These are phyloP conservation scores for Botrytis galanthina DNA, from an alignment of 2,329 filamentous ascomycete species.

Conservation along the genomic window DNA sequence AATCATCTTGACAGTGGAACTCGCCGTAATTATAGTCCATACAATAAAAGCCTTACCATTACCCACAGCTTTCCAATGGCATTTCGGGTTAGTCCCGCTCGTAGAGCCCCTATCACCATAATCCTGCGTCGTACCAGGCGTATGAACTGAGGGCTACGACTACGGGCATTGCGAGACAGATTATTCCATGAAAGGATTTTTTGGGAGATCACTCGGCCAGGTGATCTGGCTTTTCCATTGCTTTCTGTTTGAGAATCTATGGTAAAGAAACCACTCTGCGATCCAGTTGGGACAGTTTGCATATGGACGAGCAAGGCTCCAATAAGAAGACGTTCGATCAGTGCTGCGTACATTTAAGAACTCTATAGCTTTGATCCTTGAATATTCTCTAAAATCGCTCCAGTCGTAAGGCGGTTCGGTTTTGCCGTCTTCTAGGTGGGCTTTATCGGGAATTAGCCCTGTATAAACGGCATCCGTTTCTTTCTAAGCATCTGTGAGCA, in stretches of 20 bases:
- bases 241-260: not conserved
- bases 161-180: no score
- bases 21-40: no score
- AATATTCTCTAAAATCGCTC: slow-evolving; percentile 34
- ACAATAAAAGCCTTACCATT: no score
- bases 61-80: no score
- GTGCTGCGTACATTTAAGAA: slow-evolving; percentile 27
- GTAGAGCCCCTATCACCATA: no score
- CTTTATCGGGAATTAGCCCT: slow-evolving; percentile 30
- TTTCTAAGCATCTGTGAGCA: slow-evolving; percentile 27
- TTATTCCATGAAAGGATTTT: no score
- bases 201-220: no score
- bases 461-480: slow-evolving; percentile 35
- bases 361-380: slow-evolving; percentile 35
- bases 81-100: no score
- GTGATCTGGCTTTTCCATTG: not conserved
- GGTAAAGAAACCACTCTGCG: slow-evolving; percentile 38
- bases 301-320: slow-evolving; percentile 29
- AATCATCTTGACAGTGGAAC: no score
- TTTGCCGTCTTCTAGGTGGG: no score
- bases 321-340: slow-evolving; percentile 32
- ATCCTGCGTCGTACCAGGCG: no score
- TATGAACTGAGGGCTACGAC: no score
- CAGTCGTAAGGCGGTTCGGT: slow-evolving; percentile 34
- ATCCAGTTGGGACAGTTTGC: slow-evolving; percentile 36